Evolutionary conservation across 805 yeast species (phyloP).

Genomic region (Lipomyces lipofer): DNA sequence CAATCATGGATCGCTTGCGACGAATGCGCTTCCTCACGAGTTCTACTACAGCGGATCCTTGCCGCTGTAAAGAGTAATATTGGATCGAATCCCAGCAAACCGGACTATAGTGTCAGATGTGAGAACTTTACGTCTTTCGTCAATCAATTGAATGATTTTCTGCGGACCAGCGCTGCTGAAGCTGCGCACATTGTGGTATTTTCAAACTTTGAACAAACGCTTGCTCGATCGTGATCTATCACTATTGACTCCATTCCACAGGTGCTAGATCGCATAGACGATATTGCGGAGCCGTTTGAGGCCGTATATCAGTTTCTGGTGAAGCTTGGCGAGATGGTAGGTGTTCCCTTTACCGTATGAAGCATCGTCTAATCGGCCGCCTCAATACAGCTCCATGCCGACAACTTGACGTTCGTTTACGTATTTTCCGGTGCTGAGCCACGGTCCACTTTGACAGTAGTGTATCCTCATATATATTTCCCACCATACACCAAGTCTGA

Average conservation of each 20-base stretch:
- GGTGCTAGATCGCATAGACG: constrained; percentile 24
- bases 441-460: constrained; percentile 6
- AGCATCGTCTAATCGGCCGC: not conserved
- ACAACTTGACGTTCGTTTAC: constrained; percentile 17
- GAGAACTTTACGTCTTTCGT: constrained; percentile 10
- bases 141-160: constrained; percentile 10
- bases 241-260: no score
- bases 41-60: constrained; percentile 18
- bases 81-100: not conserved
- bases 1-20: constrained; percentile 26
- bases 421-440: constrained; percentile 16
- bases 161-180: not conserved
- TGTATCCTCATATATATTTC: constrained; percentile 22
- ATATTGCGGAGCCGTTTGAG: constrained; percentile 14
- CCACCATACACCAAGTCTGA: constrained; percentile 23
- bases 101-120: constrained; percentile 5
- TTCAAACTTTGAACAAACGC: not conserved
- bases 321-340: constrained; percentile 14
- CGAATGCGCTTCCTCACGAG: constrained; percentile 19
- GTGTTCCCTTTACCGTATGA: not conserved
- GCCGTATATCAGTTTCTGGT: constrained; percentile 11
- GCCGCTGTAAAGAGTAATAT: constrained; percentile 4
- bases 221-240: no score
- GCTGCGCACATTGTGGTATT: constrained; percentile 10
- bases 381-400: not conserved